These are phyloP conservation scores for Solanum peruvianum DNA, from an alignment of 257 asterid species.

Conservation along the genomic window DNA sequence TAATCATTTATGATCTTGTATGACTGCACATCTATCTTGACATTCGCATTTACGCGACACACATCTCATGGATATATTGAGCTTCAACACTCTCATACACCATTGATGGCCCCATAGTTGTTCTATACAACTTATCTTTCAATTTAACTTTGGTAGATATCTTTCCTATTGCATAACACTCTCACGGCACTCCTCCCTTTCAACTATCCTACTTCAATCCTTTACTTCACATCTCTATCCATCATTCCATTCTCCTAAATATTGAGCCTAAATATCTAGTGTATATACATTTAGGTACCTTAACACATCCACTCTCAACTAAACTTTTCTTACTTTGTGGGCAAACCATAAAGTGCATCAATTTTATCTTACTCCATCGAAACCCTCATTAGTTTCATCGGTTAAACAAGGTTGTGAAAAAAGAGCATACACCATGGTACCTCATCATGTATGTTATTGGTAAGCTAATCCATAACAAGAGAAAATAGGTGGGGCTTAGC, in stretches of 20 bases:
- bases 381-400: neutral
- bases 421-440: neutral
- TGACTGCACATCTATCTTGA: neutral
- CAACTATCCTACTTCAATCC: neutral
- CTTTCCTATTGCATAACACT: neutral
- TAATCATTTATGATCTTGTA: neutral
- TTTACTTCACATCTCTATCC: neutral
- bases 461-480: neutral
- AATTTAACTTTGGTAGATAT: neutral
- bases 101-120: neutral
- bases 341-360: neutral
- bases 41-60: neutral
- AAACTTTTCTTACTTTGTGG: neutral
- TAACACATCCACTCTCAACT: neutral
- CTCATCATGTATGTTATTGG: neutral
- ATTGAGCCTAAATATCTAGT: neutral
- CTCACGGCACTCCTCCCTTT: neutral
- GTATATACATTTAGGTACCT: neutral
- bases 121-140: neutral
- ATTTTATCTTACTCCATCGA: neutral
- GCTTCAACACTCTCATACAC: neutral
- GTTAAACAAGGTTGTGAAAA: neutral
- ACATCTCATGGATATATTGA: neutral
- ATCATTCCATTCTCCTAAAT: neutral
- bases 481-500: neutral